Evolutionary conservation across 306 rosid species (phyloP).

Genomic region (Cyclanthera cordifolia): DNA sequence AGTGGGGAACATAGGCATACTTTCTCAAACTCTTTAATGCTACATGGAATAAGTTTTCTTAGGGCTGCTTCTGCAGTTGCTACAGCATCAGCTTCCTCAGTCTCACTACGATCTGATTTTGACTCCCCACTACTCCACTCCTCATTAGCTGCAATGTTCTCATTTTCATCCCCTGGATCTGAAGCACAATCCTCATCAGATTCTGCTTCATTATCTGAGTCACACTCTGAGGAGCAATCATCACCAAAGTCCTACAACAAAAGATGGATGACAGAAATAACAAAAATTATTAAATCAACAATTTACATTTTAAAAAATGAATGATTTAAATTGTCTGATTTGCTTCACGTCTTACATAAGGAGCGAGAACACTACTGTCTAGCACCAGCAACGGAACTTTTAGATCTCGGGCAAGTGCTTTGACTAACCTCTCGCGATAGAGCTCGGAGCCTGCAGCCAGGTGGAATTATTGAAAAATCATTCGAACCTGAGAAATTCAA

Average conservation of each 20-base stretch:
- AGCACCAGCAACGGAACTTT: slow-evolving; percentile 82
- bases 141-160: slow-evolving; percentile 53
- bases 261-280: slow-evolving; percentile 12
- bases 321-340: not conserved
- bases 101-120: slow-evolving; percentile 63
- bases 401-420: slow-evolving; percentile 76
- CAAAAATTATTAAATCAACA: slow-evolving; percentile 2
- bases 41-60: slow-evolving; percentile 56
- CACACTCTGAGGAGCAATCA: slow-evolving; percentile 56
- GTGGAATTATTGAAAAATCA: slow-evolving; percentile 16
- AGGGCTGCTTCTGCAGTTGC: slow-evolving; percentile 75
- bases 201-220: slow-evolving; percentile 66
- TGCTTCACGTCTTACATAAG: slow-evolving; percentile 54
- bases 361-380: slow-evolving; percentile 78
- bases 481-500: not conserved
- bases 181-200: slow-evolving; percentile 53
- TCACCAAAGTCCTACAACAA: slow-evolving; percentile 74
- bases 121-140: slow-evolving; percentile 72
- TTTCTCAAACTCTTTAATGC: slow-evolving; percentile 51
- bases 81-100: slow-evolving; percentile 55
- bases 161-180: slow-evolving; percentile 73
- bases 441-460: slow-evolving; percentile 66
- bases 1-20: slow-evolving; percentile 17
- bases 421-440: slow-evolving; percentile 85
- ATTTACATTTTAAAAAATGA: not conserved